Evolutionary conservation across 257 asterid genomes (phyloP).

Genomic region (Penstemon eatonii): DNA sequence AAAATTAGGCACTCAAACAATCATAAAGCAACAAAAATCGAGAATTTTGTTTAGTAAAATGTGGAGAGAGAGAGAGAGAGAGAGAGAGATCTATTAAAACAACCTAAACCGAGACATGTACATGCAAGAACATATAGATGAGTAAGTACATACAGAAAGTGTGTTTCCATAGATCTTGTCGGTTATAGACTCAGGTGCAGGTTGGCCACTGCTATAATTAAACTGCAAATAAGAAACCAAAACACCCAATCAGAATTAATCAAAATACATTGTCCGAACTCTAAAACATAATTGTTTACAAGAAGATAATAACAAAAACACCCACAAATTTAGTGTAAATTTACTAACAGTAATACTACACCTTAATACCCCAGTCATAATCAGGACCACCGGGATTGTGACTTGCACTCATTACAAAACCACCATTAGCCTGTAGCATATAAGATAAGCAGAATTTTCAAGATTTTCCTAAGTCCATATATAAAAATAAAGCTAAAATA

Average conservation of each 20-base stretch:
- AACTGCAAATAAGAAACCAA: conserved; percentile 54
- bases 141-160: conserved; percentile 70
- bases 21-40: neutral
- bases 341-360: conserved; percentile 27
- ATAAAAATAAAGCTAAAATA: conserved; percentile 23
- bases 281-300: neutral
- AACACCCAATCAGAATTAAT: neutral
- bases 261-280: conserved; percentile 3
- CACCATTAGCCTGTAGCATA: conserved; percentile 80
- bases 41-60: neutral
- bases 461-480: conserved; percentile 2
- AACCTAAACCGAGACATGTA: conserved; percentile 1
- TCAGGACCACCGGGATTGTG: conserved; percentile 99
- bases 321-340: neutral
- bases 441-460: conserved; percentile 23
- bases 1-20: neutral
- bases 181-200: conserved; percentile 97
- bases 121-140: conserved; percentile 17
- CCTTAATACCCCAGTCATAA: conserved; percentile 99
- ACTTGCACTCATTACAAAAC: conserved; percentile 97
- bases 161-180: conserved; percentile 97
- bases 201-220: conserved; percentile 98
- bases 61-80: neutral
- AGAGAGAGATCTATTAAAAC: neutral
- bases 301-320: neutral